Conservation (phyloP, 2,329 filamentous ascomycete species). For the Balansia obtecta region DNA sequence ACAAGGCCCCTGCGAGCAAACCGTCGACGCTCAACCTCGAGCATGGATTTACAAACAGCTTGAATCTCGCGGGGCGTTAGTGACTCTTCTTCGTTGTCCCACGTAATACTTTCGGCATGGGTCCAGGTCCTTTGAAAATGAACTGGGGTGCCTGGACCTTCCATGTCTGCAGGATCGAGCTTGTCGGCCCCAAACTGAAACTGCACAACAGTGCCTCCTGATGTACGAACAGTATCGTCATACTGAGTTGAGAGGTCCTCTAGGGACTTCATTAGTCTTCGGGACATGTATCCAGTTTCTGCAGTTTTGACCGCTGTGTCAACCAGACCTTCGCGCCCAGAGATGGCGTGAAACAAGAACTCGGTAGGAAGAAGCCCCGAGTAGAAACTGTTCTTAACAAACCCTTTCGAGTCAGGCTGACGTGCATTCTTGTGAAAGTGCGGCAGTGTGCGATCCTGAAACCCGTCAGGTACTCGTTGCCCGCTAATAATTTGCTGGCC, state of each 20-base stretch:
- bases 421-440: conserved; percentile 92
- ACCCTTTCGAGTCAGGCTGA: conserved; percentile 89
- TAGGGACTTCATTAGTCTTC: conserved; percentile 92
- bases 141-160: conserved; percentile 83
- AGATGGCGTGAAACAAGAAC: conserved; percentile 97
- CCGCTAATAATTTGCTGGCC: conserved; percentile 97
- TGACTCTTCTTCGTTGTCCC: conserved; percentile 62
- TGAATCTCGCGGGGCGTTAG: conserved; percentile 65
- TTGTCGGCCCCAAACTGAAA: conserved; percentile 97
- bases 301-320: conserved; percentile 99
- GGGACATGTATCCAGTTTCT: conserved; percentile 98
- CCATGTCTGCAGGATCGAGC: conserved; percentile 94
- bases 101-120: conserved; percentile 65
- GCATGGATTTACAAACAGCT: conserved; percentile 51
- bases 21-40: conserved; percentile 55
- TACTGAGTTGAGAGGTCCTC: conserved; percentile 92
- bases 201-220: conserved; percentile 77
- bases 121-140: conserved; percentile 86
- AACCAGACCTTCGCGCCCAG: conserved; percentile 93
- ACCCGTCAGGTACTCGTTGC: conserved; percentile 85
- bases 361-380: conserved; percentile 80
- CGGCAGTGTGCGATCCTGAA: conserved; percentile 87
- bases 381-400: conserved; percentile 96
- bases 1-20: conserved; percentile 46
- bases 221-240: conserved; percentile 89